Evolutionary conservation across 1,284 basidiomycete genomes (phyloP), one percentile per base, ranked within the genome.

Genomic region (Trametes hirsuta): DNA sequence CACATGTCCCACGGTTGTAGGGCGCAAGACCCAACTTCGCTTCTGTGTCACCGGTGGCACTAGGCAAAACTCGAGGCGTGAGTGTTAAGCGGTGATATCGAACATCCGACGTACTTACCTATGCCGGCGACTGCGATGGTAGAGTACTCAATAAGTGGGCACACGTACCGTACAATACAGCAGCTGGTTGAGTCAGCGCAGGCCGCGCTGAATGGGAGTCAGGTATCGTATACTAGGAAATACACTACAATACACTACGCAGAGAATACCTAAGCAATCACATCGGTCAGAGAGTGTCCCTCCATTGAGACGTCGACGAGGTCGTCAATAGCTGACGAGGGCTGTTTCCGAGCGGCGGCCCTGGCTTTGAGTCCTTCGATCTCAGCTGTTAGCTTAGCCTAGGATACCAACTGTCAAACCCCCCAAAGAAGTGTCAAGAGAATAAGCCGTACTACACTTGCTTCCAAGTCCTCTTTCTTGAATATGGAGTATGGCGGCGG

Each of bases 391-490:
- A 85, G 71, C 61, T 81, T 81, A 11, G 74, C 73, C 84, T 85
- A 55, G 8, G 42, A 39, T 21, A 53, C 51, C 25, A 46, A 54
- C 24, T 58, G 50, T 51, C 58, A 21, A 34, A 42, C 12, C 46
- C n/a, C 22, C 42, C 14, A 47, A 18, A 22, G 30, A 24, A n/a
- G 40, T 21, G 6, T 35, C 11, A n/a, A 36, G 4, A 48, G 35
- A 22, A 41, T 21, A 42, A 9, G 34, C 77, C 84, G 47, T 62
- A 89, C 88, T 56, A 80, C 73, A 68, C 86, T 85, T 11, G 77
- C 77, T 56, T 88, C 84, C 10, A 92, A 69, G 11, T 89, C 86
- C 6, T 76, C 66, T 59, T 82, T 76, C 66, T 86, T 77, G 70
- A 90, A 90, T 48, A 84, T 81, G 2, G 84, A 66, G 53, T 84